Evolutionary conservation across 2,329 filamentous ascomycete genomes (phyloP).

Genomic region (Aspergillus latus): DNA sequence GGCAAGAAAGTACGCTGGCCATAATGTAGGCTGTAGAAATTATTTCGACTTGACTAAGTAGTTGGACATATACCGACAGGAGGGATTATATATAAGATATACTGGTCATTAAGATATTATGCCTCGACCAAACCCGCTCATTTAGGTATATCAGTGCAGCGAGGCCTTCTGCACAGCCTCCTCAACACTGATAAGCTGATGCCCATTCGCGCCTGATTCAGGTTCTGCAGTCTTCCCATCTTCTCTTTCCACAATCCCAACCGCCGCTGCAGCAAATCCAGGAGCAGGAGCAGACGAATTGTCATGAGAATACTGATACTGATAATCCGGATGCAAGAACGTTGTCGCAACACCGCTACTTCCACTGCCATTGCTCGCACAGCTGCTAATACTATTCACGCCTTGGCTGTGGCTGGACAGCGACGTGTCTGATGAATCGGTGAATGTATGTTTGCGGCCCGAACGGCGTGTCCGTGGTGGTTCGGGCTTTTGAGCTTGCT

Average conservation of each 20-base stretch:
- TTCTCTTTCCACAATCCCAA: neutral
- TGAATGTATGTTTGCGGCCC: slow-evolving; percentile 33
- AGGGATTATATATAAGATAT: neutral
- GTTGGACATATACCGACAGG: neutral
- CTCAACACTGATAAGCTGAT: slow-evolving; percentile 32
- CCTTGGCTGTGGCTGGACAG: slow-evolving; percentile 15
- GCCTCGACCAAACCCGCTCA: neutral
- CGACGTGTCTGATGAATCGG: slow-evolving; percentile 27
- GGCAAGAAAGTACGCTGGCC: too few relatives aligned
- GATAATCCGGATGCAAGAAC: slow-evolving; percentile 1
- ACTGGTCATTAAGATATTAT: neutral
- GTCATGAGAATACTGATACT: neutral
- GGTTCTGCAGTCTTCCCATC: neutral
- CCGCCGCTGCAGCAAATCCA: neutral
- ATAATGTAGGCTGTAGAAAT: too few relatives aligned
- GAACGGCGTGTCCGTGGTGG: slow-evolving; percentile 45
- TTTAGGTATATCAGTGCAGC: slow-evolving; percentile 6
- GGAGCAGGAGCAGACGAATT: neutral
- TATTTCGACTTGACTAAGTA: neutral
- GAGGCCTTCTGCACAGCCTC: slow-evolving; percentile 37
- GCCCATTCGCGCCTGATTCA: neutral
- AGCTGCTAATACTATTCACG: neutral
- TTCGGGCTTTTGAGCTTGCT: slow-evolving; percentile 37
- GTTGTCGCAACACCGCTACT: neutral
- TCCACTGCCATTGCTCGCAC: neutral